Base-by-base conservation (phyloP, 2,329 filamentous ascomycete genomes). In the Emergomyces africanus region DNA sequence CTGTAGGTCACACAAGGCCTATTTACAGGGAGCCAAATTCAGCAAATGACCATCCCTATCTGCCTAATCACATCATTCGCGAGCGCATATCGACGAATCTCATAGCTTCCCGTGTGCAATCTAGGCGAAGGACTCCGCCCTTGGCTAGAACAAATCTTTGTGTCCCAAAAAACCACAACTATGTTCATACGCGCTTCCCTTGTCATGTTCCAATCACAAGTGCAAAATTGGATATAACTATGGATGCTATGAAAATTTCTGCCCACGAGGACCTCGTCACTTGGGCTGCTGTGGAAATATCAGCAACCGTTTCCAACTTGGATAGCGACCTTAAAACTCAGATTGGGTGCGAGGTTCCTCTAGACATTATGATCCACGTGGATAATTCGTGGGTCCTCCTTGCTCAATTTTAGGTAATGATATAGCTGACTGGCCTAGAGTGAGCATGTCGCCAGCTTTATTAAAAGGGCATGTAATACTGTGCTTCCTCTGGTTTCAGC, bases 241-340 rank as follows among this genome's bases (percentile, higher is more conserved):
- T 54, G 25, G 61, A 63, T 50, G 53, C 59, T 20, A 37, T 61
- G n/a, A 63, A 60, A 30, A 61, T 59, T 18, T 51, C 59, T 20
- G 30, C 37, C 35, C 54, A 33, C 10, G 51, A 61, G 12, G 60
- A 61, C 9, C 42, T 59, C 12, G 60, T 60, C 25, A 63, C 74
- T 6, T 73, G 71, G 68, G 65, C 70, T 5, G 70, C 71, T n/a
- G 64, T 75, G 54, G 68, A 71, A 55, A 61, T 76, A 41, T 66
- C 65, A 23, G 72, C 70, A 35, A 57, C 55, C 33, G 50, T 65
- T 30, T 55, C 61, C 30, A 61, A 61, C 49, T 59, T 61, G 30
- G 46, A 33, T 6, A 35, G 41, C 39, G 57, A 49, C 15, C 33
- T 63, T 20, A 58, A 58, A 28, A 56, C 57, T 3, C 54, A 63